Evolutionary conservation across 2,329 filamentous ascomycete genomes (phyloP).

Genomic region (Tolypocladium guangdongense): DNA sequence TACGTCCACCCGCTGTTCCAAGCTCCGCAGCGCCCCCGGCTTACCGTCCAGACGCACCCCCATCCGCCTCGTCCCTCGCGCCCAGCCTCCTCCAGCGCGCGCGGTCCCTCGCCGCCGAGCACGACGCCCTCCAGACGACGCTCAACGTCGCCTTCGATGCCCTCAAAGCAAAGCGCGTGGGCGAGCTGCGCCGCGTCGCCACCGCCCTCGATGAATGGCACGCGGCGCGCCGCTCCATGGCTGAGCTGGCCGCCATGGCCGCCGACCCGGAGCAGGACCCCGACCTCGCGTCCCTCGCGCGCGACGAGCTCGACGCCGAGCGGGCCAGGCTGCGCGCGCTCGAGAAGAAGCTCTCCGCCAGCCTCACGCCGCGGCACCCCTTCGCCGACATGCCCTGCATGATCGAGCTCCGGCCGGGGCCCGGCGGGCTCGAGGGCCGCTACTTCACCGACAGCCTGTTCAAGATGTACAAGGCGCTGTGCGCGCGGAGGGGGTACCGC

Average conservation of each 20-base stretch:
- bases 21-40: background rate
- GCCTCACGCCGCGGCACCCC: conserved; percentile 77
- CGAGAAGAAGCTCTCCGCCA: conserved; percentile 57
- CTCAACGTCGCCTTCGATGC: conserved; percentile 45
- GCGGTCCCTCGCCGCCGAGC: conserved; percentile 44
- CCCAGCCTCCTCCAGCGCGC: conserved; percentile 50
- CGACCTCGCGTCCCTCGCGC: conserved; percentile 68
- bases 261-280: conserved; percentile 36
- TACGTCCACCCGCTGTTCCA: conserved; percentile 3
- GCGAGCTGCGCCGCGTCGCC: conserved; percentile 49
- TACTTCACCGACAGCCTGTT: conserved; percentile 82
- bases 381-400: conserved; percentile 86
- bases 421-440: conserved; percentile 81
- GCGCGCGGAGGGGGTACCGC: conserved; percentile 55
- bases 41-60: conserved; percentile 8
- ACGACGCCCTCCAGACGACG: conserved; percentile 39
- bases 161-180: conserved; percentile 45
- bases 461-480: conserved; percentile 81
- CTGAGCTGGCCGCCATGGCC: conserved; percentile 39
- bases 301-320: conserved; percentile 69
- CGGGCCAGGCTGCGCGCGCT: conserved; percentile 49
- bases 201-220: conserved; percentile 49
- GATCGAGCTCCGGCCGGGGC: conserved; percentile 83
- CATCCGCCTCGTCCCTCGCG: conserved; percentile 24
- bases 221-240: conserved; percentile 36